A percentile compares a stretch with the other conserved stretches of the same genome.
phyloP scores from a whole-genome alignment of 2,329 filamentous ascomycete genomes.

The Colletotrichum acutatum region DNA sequence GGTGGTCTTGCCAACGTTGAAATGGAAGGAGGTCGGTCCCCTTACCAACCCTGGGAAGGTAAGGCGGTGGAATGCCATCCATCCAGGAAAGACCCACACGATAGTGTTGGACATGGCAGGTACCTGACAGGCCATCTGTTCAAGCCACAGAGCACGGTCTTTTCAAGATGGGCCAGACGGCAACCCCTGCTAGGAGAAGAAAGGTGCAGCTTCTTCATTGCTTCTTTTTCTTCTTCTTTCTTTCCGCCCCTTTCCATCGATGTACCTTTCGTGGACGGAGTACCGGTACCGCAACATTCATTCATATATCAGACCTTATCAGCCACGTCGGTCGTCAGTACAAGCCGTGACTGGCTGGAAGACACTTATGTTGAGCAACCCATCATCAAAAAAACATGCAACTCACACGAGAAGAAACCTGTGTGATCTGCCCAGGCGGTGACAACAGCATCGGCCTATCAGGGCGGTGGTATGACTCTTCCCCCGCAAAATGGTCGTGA shows the following conservation, averaged over 20 bases:
- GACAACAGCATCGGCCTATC: slow-evolving; percentile 26
- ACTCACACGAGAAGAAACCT: slow-evolving; percentile 2
- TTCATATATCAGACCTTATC: neutral
- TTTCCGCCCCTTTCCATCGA: neutral
- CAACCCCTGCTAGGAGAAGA: slow-evolving; percentile 24
- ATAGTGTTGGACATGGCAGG: slow-evolving; percentile 34
- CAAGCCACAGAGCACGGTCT: slow-evolving; percentile 32
- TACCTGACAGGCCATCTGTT: slow-evolving; percentile 3
- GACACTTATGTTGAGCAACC: neutral
- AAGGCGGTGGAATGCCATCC: slow-evolving; percentile 10
- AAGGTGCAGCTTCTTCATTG: slow-evolving; percentile 20
- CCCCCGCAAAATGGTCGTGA: slow-evolving; percentile 32
- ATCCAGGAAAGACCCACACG: slow-evolving; percentile 17
- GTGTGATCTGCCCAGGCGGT: slow-evolving; percentile 24
- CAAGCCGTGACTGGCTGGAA: neutral
- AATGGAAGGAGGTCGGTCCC: slow-evolving; percentile 1
- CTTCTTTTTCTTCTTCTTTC: slow-evolving; percentile 6
- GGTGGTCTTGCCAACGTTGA: slow-evolving; percentile 6
- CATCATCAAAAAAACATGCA: slow-evolving; percentile 18
- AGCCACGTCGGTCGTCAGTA: neutral
- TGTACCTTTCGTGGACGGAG: neutral
- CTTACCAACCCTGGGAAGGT: slow-evolving; percentile 15
- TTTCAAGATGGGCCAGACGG: neutral
- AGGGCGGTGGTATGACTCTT: slow-evolving; percentile 31
- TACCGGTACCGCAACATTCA: neutral